These are phyloP conservation scores for Ceratobasidium sp. DNA, from an alignment of 1,284 basidiomycete species.

Conservation along the genomic window DNA sequence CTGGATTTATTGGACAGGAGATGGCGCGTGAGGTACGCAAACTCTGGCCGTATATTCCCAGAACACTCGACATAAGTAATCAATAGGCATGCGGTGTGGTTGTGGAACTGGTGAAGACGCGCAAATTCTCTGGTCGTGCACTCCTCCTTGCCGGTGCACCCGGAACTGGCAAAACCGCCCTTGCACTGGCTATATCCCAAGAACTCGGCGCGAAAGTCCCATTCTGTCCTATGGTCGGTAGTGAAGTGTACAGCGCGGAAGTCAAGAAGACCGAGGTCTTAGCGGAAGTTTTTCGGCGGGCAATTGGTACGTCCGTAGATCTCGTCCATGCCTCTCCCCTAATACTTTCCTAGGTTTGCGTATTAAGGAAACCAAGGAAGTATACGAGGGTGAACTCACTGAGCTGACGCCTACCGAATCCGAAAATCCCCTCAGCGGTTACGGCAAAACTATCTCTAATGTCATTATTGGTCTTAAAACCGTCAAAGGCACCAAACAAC, in stretches of 20 bases:
- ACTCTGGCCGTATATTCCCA: conserved; percentile 32
- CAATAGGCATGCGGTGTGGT: conserved; percentile 88
- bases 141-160: conserved; percentile 90
- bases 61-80: neutral
- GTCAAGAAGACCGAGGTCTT: conserved; percentile 99
- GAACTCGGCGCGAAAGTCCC: conserved; percentile 96
- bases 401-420: conserved; percentile 96
- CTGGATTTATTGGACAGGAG: conserved; percentile 93
- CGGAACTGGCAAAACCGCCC: conserved; percentile 95
- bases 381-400: conserved; percentile 98
- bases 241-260: conserved; percentile 96
- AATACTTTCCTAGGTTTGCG: conserved; percentile 75
- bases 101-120: conserved; percentile 90
- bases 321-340: conserved; percentile 23
- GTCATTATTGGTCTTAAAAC: conserved; percentile 98
- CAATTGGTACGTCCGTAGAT: conserved; percentile 80
- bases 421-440: conserved; percentile 95
- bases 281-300: conserved; percentile 94
- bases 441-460: conserved; percentile 98
- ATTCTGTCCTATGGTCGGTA: conserved; percentile 98
- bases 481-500: conserved; percentile 97
- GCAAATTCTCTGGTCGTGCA: conserved; percentile 93
- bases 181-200: conserved; percentile 93
- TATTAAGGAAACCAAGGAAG: conserved; percentile 99
- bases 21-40: conserved; percentile 87